Evolutionary conservation across 106 monocot genomes (phyloP).

Genomic region (Dioscorea dumetorum): DNA sequence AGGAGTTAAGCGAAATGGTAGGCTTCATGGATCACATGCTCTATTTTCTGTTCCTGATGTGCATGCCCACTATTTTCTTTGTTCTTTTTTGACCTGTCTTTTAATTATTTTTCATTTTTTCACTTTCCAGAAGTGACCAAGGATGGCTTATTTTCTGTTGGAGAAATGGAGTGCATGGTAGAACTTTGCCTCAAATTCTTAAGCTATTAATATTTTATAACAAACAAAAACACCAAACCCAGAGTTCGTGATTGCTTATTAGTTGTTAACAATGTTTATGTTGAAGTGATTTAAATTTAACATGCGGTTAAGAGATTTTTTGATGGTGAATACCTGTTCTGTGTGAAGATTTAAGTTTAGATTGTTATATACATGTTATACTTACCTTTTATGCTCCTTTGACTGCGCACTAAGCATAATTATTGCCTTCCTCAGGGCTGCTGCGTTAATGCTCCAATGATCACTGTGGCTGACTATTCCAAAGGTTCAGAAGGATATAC

Average conservation of each 20-base stretch:
- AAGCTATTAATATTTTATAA: too few species aligned
- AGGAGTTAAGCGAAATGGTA: conserved; percentile 92
- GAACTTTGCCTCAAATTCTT: not conserved
- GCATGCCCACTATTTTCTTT: too few species aligned
- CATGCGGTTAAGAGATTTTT: too few species aligned
- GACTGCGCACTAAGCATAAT: not conserved
- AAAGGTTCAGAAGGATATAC: conserved; percentile 92
- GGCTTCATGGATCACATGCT: not conserved
- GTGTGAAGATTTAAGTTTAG: too few species aligned
- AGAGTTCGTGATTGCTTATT: too few species aligned
- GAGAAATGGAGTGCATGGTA: conserved; percentile 99
- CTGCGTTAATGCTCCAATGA: conserved; percentile 99
- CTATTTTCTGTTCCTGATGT: too few species aligned
- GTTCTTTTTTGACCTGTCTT: not conserved
- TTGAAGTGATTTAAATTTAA: too few species aligned
- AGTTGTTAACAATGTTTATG: too few species aligned
- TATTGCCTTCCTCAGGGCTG: conserved; percentile 53
- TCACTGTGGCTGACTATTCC: conserved; percentile 83
- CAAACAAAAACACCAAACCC: too few species aligned
- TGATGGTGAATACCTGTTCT: too few species aligned
- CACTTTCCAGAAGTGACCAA: conserved; percentile 76
- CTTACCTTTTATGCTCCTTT: too few species aligned
- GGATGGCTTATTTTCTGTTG: conserved; percentile 96
- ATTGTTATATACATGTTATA: too few species aligned
- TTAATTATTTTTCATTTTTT: not conserved